A percentile compares a stretch with the other conserved stretches of the same genome.
These are phyloP conservation scores for Lasiodiplodia theobromae DNA, from an alignment of 2,329 filamentous ascomycete genomes.

Conservation along the genomic window DNA sequence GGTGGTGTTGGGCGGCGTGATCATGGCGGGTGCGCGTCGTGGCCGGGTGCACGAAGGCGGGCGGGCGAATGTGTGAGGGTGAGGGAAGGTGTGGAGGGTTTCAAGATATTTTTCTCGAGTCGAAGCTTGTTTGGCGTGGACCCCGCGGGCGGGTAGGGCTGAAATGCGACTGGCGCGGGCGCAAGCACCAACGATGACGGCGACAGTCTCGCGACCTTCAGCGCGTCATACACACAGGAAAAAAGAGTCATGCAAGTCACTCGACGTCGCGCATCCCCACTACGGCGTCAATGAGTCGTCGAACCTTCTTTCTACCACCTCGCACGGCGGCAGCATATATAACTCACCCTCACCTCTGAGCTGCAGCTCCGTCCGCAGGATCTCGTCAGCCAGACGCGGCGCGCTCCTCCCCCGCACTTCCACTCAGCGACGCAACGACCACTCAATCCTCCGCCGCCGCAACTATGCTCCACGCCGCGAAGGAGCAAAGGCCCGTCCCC, in stretches of 20 bases:
- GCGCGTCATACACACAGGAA: background rate
- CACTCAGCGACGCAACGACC: background rate
- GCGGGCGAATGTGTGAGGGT: background rate
- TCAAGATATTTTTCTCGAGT: background rate
- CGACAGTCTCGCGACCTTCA: background rate
- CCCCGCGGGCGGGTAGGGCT: background rate
- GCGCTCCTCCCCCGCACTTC: background rate
- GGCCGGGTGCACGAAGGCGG: background rate
- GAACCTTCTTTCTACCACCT: background rate
- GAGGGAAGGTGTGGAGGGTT: background rate
- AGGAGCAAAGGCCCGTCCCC: background rate
- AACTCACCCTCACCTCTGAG: too few relatives aligned
- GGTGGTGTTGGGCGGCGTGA: background rate
- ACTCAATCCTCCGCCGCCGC: background rate
- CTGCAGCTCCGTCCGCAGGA: background rate
- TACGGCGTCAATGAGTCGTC: background rate
- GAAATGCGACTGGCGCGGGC: background rate
- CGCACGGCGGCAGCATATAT: background rate
- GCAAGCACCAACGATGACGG: background rate
- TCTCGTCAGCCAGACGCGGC: background rate
- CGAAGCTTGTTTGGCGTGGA: background rate
- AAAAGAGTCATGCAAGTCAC: background rate
- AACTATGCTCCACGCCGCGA: constrained; percentile 5
- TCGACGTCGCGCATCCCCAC: background rate
- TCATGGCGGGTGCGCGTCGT: background rate